Evolutionary conservation across 2,329 filamentous ascomycete genomes (phyloP), one percentile per base, ranked within the genome.

Genomic region (Fusarium pilosicola): DNA sequence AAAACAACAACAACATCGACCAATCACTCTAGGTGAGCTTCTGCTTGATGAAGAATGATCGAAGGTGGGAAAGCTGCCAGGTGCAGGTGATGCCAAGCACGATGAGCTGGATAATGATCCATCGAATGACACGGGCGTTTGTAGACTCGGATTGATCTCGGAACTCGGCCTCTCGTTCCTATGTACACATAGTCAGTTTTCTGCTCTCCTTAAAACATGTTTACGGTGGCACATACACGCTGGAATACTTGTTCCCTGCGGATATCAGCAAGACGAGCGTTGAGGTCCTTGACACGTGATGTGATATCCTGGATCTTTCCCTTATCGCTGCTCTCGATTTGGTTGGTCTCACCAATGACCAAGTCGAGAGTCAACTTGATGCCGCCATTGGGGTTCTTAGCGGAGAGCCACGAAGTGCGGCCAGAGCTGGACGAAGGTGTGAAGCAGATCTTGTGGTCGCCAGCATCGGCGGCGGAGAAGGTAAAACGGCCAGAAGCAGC

Each of bases 31-130:
- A 99, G 68, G 96, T 98, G 82, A 99, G 91, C 89, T 99, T 99
- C 87, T 98, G 96, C 89, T 99, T 99, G 88, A 99, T 99, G 87
- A 99, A 99, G 89, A 99, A 99, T 52, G 94, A 93, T 77, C 96
- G 90, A 78, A 99, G 89, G 85, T 99, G 96, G 61, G 95, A 97
- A 52, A 99, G 88, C 84, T 99, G 96, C 96, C 96, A 99, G 70
- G 94, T 94, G 85, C 96, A 99, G 39, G 96, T 97, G 63, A 92
- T 88, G 62, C 92, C 94, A 61, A 99, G 87, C 42, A 98, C 90
- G 59, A 91, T 88, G 69, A 98, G 86, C 84, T 99, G 96, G 76
- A 98, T 92, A 74, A 98, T 80, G 76, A 96, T 96, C 96, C 96
- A 99, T 77, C 95, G 92, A 57, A 98, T 91, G 73, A 98, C 96